A percentile compares a stretch with the other conserved stretches of the same genome.
Conservation (phyloP, 2,329 filamentous ascomycete species). For the Decorospora gaudefroyi region DNA sequence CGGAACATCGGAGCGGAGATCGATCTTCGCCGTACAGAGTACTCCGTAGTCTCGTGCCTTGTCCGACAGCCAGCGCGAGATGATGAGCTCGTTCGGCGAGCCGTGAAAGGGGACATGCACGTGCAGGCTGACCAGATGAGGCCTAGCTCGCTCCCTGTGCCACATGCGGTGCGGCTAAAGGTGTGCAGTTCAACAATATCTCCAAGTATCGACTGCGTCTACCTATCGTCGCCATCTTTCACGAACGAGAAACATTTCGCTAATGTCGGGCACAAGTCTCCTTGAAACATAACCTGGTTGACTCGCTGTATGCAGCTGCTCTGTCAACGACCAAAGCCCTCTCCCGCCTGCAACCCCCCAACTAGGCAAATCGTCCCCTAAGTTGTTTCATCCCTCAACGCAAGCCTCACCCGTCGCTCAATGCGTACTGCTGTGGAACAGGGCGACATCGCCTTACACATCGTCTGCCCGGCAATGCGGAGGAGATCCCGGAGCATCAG, state of each 20-base stretch:
- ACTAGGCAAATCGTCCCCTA: background rate
- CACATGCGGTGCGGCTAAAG: slow-evolving; percentile 20
- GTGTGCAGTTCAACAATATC: slow-evolving; percentile 22
- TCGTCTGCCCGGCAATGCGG: slow-evolving; percentile 17
- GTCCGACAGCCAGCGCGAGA: slow-evolving; percentile 5
- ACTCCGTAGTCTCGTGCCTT: slow-evolving; percentile 6
- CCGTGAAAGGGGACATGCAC: slow-evolving; percentile 15
- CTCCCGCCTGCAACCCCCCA: background rate
- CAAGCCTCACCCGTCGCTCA: background rate
- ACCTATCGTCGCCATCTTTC: background rate
- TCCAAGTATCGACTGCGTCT: slow-evolving; percentile 1
- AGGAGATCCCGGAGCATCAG: slow-evolving; percentile 15
- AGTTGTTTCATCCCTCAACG: background rate
- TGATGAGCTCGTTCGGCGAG: slow-evolving; percentile 7
- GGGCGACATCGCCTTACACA: background rate
- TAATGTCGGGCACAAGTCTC: slow-evolving; percentile 15
- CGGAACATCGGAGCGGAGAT: slow-evolving; percentile 6
- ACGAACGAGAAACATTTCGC: slow-evolving; percentile 2
- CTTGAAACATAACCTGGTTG: slow-evolving; percentile 13
- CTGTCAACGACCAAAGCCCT: slow-evolving; percentile 2
- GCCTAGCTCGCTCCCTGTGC: slow-evolving; percentile 4
- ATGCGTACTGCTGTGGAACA: background rate
- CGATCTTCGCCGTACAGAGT: slow-evolving; percentile 6
- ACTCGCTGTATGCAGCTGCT: background rate
- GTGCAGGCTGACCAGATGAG: slow-evolving; percentile 11